These are phyloP conservation scores for Entomortierella chlamydospora DNA, from an alignment of 192 early-diverging fungal genomes.

Conservation along the genomic window DNA sequence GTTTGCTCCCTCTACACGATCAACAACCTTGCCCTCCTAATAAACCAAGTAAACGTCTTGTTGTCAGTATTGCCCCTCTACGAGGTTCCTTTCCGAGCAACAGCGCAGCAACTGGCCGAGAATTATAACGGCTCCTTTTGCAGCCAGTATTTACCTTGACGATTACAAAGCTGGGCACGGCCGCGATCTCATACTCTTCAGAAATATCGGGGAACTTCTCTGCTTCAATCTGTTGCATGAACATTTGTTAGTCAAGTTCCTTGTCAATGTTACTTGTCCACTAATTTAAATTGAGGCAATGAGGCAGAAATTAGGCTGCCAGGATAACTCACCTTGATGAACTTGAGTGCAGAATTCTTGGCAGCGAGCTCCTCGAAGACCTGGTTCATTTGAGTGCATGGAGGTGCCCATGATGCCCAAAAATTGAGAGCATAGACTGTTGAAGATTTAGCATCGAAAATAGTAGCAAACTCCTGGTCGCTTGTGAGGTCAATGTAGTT, in stretches of 20 bases:
- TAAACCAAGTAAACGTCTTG: background rate
- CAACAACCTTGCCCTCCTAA: slow-evolving; percentile 73
- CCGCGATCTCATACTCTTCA: slow-evolving; percentile 88
- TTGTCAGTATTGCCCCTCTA: background rate
- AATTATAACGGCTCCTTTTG: background rate
- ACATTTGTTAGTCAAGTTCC: too few relatives aligned
- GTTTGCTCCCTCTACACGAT: slow-evolving; percentile 91
- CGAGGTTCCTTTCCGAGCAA: background rate
- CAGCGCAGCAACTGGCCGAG: background rate
- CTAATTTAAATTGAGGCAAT: too few relatives aligned
- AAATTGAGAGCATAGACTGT: slow-evolving; percentile 81
- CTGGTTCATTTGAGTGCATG: slow-evolving; percentile 92
- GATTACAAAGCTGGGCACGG: slow-evolving; percentile 92
- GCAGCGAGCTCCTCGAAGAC: slow-evolving; percentile 88
- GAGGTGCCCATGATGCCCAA: slow-evolving; percentile 91
- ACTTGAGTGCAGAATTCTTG: slow-evolving; percentile 80
- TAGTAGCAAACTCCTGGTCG: slow-evolving; percentile 55
- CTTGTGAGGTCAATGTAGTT: slow-evolving; percentile 59
- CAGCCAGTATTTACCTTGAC: slow-evolving; percentile 66
- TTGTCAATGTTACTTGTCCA: too few relatives aligned
- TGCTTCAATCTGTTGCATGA: slow-evolving; percentile 91
- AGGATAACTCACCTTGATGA: slow-evolving; percentile 78
- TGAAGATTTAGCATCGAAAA: slow-evolving; percentile 43
- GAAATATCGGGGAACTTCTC: slow-evolving; percentile 91
- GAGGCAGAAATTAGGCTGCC: too few relatives aligned